Conservation (phyloP, 345 rosid species). For the Trapa bicornis region DNA sequence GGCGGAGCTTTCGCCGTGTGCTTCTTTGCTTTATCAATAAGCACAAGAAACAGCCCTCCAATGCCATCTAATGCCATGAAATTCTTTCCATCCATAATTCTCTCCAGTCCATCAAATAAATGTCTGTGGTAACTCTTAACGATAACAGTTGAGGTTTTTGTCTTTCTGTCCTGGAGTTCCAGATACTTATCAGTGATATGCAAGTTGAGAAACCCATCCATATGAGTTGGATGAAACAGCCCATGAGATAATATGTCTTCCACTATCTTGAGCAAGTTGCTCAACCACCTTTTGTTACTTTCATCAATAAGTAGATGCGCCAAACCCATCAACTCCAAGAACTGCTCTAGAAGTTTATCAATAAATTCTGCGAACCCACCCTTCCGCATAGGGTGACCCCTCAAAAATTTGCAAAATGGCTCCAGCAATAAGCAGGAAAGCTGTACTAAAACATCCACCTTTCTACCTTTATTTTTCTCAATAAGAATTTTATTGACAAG, state of each 20-base stretch:
- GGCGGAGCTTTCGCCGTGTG: conserved; percentile 33
- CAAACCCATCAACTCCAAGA: conserved; percentile 41
- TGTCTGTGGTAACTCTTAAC: conserved; percentile 73
- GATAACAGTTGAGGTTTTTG: conserved; percentile 12
- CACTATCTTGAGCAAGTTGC: conserved; percentile 32
- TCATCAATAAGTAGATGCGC: conserved; percentile 23
- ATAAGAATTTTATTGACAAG: conserved; percentile 31
- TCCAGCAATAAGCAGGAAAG: conserved; percentile 59
- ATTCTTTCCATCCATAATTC: conserved; percentile 32
- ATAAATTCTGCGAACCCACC: conserved; percentile 60
- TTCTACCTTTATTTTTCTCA: conserved; percentile 25
- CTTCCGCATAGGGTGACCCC: conserved; percentile 65
- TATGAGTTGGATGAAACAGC: conserved; percentile 60
- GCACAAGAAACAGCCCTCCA: conserved; percentile 52
- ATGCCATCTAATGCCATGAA: conserved; percentile 32
- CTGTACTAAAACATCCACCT: conserved; percentile 28
- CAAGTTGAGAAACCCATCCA: conserved; percentile 71
- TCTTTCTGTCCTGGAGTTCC: conserved; percentile 20
- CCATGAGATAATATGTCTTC: conserved; percentile 59
- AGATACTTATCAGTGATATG: conserved; percentile 40
- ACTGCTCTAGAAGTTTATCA: conserved; percentile 54
- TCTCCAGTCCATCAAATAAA: conserved; percentile 52
- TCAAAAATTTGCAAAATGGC: conserved; percentile 69
- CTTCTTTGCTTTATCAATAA: conserved; percentile 48
- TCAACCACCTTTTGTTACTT: conserved; percentile 13